Base-by-base conservation (phyloP, 2,329 filamentous ascomycete genomes). In the Fusarium sp. region DNA sequence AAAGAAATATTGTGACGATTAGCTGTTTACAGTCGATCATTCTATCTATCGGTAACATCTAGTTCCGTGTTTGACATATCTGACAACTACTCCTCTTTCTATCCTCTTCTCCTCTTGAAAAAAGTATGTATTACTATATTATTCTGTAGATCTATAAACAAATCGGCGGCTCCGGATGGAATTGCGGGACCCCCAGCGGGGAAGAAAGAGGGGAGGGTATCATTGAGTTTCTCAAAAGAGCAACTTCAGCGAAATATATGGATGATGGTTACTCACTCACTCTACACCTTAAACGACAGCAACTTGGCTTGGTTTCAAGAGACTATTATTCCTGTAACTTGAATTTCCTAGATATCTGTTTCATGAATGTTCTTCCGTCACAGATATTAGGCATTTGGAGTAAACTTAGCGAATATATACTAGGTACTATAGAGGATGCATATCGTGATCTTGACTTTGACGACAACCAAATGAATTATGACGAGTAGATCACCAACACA, bases 161-260 rank as follows among this genome's bases (percentile, higher is more conserved):
- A n/a, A 32, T 47, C 64, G 64, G 63, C 20, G 49, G 30, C 22
- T 30, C 57, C 50, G 56, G 29, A 22, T 29, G 18, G 25, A 43
- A 34, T 38, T 38, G 34, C 34, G 34, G 46, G 40, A 18, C 10
- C 20, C 46, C 29, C 51, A 34, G 55, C 29, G 51, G 45, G 27
- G 24, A 44, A 45, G 51, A 45, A 22, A 20, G 38, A 52, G 42
- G 59, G 43, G 49, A 46, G 46, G 64, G 64, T 67, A 67, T 47
- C 42, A 57, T 56, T 11, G 29, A 49, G 25, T 22, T 25, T 53
- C 62, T 66, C 6, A 54, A 66, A 60, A 34, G 11, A 38, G 54
- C 34, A 66, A 66, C 38, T 66, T n/a, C 54, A 44, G 63, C 54
- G 63, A 66, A 38, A 40, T 49, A 44, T 54, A 49, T 52, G 18